Evolutionary conservation across 495 filamentous ascomycete genomes (phyloP).

Genomic region (Hypoxylon perforatum): DNA sequence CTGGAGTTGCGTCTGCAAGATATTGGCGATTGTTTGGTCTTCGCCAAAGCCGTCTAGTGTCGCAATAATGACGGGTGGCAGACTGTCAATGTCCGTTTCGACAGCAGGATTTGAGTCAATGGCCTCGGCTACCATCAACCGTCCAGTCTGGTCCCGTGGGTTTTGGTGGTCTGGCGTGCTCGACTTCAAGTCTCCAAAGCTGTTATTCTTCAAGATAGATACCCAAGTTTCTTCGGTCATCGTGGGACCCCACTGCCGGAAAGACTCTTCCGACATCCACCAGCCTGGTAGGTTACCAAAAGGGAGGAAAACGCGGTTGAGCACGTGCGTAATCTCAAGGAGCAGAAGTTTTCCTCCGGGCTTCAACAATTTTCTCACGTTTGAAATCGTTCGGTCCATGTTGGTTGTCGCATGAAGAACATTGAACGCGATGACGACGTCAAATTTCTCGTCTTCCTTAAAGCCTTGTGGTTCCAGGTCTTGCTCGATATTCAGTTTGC

Average conservation of each 20-base stretch:
- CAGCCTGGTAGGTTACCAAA: constrained; percentile 48
- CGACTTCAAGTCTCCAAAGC: constrained; percentile 46
- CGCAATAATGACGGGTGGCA: no score
- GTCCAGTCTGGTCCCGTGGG: constrained; percentile 1
- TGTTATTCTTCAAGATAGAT: constrained; percentile 38
- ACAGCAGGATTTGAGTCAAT: not conserved
- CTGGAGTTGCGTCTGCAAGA: no score
- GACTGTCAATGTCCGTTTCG: not conserved
- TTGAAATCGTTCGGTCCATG: constrained; percentile 58
- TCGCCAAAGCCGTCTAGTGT: no score
- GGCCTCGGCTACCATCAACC: not conserved
- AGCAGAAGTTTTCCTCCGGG: constrained; percentile 53
- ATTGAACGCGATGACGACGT: constrained; percentile 64
- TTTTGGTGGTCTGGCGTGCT: constrained; percentile 8
- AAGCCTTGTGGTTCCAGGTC: constrained; percentile 61
- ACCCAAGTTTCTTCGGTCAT: constrained; percentile 49
- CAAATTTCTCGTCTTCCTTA: constrained; percentile 52
- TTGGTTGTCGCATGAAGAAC: constrained; percentile 64
- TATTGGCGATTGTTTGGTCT: no score
- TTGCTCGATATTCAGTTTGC: constrained; percentile 58
- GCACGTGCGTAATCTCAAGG: constrained; percentile 51
- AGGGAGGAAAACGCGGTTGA: constrained; percentile 43
- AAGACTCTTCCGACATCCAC: constrained; percentile 45
- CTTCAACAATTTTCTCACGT: constrained; percentile 54
- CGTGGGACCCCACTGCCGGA: not conserved